Evolutionary conservation across 768 basidiomycete species (phyloP).

Genomic region (Boletus reticuloceps): DNA sequence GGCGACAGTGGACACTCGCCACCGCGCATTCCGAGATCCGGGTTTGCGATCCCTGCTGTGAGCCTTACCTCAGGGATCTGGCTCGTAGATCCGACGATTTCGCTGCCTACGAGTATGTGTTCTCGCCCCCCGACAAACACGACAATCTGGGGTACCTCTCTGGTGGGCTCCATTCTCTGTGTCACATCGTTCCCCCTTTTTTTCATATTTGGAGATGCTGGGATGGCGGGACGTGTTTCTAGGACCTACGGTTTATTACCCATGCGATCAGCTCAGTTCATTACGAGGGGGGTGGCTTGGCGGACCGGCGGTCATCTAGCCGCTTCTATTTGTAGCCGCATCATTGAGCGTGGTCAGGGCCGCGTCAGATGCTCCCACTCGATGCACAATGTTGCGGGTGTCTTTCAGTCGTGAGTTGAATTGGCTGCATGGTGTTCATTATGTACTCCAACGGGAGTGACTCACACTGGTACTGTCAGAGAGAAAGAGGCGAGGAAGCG

Average conservation of each 20-base stretch:
- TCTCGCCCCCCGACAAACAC: not conserved
- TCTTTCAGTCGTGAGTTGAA: not conserved
- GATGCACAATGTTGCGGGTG: not conserved
- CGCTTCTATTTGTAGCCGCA: slow-evolving; percentile 13
- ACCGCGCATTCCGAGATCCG: slow-evolving; percentile 18
- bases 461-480: not conserved
- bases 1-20: slow-evolving; percentile 8
- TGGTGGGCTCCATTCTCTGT: slow-evolving; percentile 19
- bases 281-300: slow-evolving; percentile 19
- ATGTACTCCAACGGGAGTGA: slow-evolving; percentile 12
- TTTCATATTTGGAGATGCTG: not conserved
- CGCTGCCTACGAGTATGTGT: not conserved
- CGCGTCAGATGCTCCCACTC: not conserved
- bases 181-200: not conserved
- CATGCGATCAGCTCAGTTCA: slow-evolving; percentile 18
- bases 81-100: slow-evolving; percentile 18
- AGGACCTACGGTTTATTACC: slow-evolving; percentile 6
- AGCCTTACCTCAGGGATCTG: slow-evolving; percentile 11
- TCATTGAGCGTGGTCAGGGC: slow-evolving; percentile 13
- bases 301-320: slow-evolving; percentile 13
- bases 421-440: slow-evolving; percentile 1
- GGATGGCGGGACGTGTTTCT: slow-evolving; percentile 2
- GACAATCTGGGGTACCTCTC: slow-evolving; percentile 18
- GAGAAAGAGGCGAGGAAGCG: slow-evolving; percentile 5
- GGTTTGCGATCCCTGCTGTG: slow-evolving; percentile 9